Percentiles rank a stretch among this genome's conserved stretches.
Evolutionary conservation across 1,284 basidiomycete species (phyloP).

Genomic region (Microbotryum violaceum): DNA sequence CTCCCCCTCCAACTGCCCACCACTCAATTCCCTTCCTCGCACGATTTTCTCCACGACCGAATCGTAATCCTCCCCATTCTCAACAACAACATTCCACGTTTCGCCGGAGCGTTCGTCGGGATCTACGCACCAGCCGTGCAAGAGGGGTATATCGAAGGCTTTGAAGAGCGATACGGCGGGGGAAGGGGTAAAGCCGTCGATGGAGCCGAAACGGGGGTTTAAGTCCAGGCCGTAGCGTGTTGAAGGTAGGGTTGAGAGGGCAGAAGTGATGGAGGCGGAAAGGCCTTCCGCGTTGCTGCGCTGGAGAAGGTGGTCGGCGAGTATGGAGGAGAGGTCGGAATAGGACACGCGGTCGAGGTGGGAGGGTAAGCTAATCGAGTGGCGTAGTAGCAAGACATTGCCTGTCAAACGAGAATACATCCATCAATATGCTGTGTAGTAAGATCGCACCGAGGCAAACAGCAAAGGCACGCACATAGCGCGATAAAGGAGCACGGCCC

Average conservation of each 20-base stretch:
- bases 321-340: slow-evolving; percentile 67
- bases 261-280: slow-evolving; percentile 40
- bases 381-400: slow-evolving; percentile 69
- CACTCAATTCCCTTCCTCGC: slow-evolving; percentile 62
- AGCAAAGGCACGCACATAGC: slow-evolving; percentile 51
- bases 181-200: slow-evolving; percentile 52
- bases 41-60: slow-evolving; percentile 62
- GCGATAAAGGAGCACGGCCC: slow-evolving; percentile 82
- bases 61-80: slow-evolving; percentile 45
- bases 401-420: slow-evolving; percentile 44
- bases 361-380: slow-evolving; percentile 58
- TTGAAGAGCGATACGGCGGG: slow-evolving; percentile 69
- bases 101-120: slow-evolving; percentile 48
- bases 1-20: slow-evolving; percentile 44
- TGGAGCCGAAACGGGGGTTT: slow-evolving; percentile 67
- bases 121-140: slow-evolving; percentile 89
- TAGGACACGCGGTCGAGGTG: slow-evolving; percentile 63
- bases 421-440: too few species aligned
- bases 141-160: slow-evolving; percentile 67
- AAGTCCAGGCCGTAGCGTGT: slow-evolving; percentile 73
- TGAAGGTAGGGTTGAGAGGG: slow-evolving; percentile 69
- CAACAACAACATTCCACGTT: slow-evolving; percentile 48
- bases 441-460: too few species aligned
- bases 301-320: slow-evolving; percentile 70
- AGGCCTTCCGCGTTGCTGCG: slow-evolving; percentile 44